Evolutionary conservation across 768 basidiomycete genomes (phyloP).

Genomic region (Tricholoma matsutake): DNA sequence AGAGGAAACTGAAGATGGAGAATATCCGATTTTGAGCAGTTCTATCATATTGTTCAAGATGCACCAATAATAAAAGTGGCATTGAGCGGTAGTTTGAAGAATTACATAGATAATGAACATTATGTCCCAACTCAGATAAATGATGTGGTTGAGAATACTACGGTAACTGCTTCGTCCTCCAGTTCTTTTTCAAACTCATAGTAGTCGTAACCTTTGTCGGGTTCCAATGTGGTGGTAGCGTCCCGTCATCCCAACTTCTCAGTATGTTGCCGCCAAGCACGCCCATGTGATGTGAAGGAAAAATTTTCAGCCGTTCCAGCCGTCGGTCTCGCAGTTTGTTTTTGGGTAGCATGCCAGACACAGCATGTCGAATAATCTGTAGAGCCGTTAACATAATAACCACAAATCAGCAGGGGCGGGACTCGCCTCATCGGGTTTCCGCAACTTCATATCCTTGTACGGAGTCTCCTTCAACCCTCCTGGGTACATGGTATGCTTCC

Average conservation of each 20-base stretch:
- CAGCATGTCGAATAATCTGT: slow-evolving; percentile 93
- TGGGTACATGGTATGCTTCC: slow-evolving; percentile 89
- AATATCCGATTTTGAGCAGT: no score
- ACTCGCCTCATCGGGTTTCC: slow-evolving; percentile 86
- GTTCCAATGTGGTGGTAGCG: slow-evolving; percentile 49
- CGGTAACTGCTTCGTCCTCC: slow-evolving; percentile 15
- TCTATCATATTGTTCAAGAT: no score
- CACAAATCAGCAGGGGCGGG: not conserved
- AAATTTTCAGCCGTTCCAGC: slow-evolving; percentile 85
- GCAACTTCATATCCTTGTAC: slow-evolving; percentile 78
- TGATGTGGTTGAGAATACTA: slow-evolving; percentile 3
- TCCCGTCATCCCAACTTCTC: slow-evolving; percentile 83
- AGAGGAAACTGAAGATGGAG: slow-evolving; percentile 2
- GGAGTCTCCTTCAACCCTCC: slow-evolving; percentile 92
- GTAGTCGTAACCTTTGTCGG: slow-evolving; percentile 40
- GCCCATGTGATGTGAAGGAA: slow-evolving; percentile 75
- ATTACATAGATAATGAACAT: no score
- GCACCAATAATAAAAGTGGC: not conserved
- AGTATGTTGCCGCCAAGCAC: slow-evolving; percentile 74
- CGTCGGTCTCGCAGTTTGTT: slow-evolving; percentile 92
- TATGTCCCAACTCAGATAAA: slow-evolving; percentile 1
- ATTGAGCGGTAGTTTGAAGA: not conserved
- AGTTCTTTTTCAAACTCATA: slow-evolving; percentile 33
- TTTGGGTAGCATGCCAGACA: slow-evolving; percentile 98
- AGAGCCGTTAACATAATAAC: not conserved